phyloP scores from a whole-genome alignment of 805 yeast species.

The Hanseniaspora hatyaiensis region DNA sequence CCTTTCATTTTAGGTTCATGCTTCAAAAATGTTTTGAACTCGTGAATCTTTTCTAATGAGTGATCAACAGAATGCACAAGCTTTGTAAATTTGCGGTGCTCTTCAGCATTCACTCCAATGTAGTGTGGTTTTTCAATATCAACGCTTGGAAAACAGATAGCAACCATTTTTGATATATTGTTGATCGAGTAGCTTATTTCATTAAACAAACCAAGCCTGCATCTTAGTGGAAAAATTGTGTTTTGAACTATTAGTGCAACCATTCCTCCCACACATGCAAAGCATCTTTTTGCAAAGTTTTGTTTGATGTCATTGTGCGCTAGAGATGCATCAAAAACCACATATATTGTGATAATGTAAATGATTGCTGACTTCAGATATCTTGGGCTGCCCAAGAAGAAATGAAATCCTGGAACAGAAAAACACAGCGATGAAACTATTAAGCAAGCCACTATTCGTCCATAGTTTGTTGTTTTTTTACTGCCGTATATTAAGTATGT shows the following conservation, averaged over 20 bases:
- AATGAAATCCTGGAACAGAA: slow-evolving; percentile 38
- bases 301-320: slow-evolving; percentile 33
- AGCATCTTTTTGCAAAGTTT: slow-evolving; percentile 40
- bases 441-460: slow-evolving; percentile 34
- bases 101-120: slow-evolving; percentile 26
- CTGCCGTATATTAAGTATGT: slow-evolving; percentile 36
- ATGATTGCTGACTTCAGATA: slow-evolving; percentile 43
- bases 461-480: slow-evolving; percentile 32
- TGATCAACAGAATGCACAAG: slow-evolving; percentile 32
- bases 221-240: slow-evolving; percentile 37
- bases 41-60: slow-evolving; percentile 33
- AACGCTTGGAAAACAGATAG: slow-evolving; percentile 27
- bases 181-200: slow-evolving; percentile 35
- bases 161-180: slow-evolving; percentile 32
- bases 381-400: slow-evolving; percentile 33
- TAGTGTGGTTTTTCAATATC: slow-evolving; percentile 21
- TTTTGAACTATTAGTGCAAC: slow-evolving; percentile 38
- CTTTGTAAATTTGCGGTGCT: slow-evolving; percentile 28
- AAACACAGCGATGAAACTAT: slow-evolving; percentile 25
- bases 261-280: slow-evolving; percentile 43
- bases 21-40: slow-evolving; percentile 32
- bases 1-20: slow-evolving; percentile 43
- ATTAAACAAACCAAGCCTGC: slow-evolving; percentile 35
- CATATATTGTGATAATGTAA: slow-evolving; percentile 36
- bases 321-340: slow-evolving; percentile 37